A percentile compares a stretch with the other conserved stretches of the same genome.
phyloP scores from a whole-genome alignment of 805 yeast species.

The Saturnispora bothae region DNA sequence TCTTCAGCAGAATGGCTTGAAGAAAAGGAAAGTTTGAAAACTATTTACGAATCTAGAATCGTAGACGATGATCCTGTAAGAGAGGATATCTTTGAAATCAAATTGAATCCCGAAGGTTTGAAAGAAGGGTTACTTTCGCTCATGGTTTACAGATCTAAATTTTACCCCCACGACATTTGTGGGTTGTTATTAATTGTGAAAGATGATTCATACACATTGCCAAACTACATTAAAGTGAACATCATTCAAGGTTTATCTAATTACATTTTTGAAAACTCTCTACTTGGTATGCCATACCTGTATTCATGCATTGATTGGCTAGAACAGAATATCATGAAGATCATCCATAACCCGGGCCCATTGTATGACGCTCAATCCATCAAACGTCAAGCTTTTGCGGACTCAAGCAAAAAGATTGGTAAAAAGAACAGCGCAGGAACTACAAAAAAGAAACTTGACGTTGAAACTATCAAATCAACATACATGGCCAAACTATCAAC shows the following conservation, averaged over 20 bases:
- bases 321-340: slow-evolving; percentile 44
- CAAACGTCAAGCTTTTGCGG: slow-evolving; percentile 2
- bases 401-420: not conserved
- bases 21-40: slow-evolving; percentile 58
- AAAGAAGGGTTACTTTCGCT: slow-evolving; percentile 22
- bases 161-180: slow-evolving; percentile 59
- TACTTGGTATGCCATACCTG: slow-evolving; percentile 62
- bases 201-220: slow-evolving; percentile 39
- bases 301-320: slow-evolving; percentile 70
- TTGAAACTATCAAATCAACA: slow-evolving; percentile 25
- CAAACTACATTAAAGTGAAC: slow-evolving; percentile 60
- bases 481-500: slow-evolving; percentile 20
- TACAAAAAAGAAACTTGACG: slow-evolving; percentile 23
- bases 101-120: slow-evolving; percentile 25
- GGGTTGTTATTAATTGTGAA: slow-evolving; percentile 50
- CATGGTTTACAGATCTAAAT: slow-evolving; percentile 34
- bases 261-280: slow-evolving; percentile 31
- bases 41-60: slow-evolving; percentile 35
- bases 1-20: slow-evolving; percentile 52
- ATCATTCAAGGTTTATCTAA: slow-evolving; percentile 37
- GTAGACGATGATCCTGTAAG: slow-evolving; percentile 29
- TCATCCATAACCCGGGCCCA: slow-evolving; percentile 70
- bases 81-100: slow-evolving; percentile 26
- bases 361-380: slow-evolving; percentile 29
- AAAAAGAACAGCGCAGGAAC: slow-evolving; percentile 6